Base-by-base conservation (phyloP, 2,329 filamentous ascomycete species). In the Aspergillus quadrilineatus region DNA sequence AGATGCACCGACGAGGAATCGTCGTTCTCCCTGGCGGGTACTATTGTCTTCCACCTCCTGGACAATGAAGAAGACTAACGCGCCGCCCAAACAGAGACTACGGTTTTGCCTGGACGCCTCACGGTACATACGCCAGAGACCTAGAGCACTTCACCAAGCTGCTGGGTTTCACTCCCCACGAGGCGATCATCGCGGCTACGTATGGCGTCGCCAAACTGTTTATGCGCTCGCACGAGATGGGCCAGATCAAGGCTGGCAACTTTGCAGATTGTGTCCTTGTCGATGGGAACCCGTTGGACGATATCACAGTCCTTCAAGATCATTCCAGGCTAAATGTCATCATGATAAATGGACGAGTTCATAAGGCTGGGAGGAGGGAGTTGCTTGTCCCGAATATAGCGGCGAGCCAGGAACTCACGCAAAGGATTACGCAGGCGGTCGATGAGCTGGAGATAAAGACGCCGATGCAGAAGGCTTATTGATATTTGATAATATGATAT, bases 71-170 rank as follows among this genome's bases (percentile, higher is more conserved):
- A 36, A 14, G 8, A 6, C 37, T n/a, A 39, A 39, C 37, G 8
- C 6, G 6, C n/a, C 6, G 37, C 30, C 10, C 30, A n/a, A 39
- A 39, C 14, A 45, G 44, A 29, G 77, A 80, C 58, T 81, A 79
- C 46, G 77, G 77, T 3, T 80, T 80, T 52, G 74, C 77, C 1
- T 80, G 77, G 78, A 76, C 75, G 0, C 78, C 77, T 0, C 77
- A 80, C 43, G 78, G 78, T 6, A 79, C 77, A 0, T 80, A 80
- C 60, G 77, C 78, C 0, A 70, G 73, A 1, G 79, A 81, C 53
- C 69, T 80, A 3, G 75, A 71, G 37, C 78, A 80, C 54, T 80
- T 80, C 47, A 71, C 76, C 12, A 75, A 78, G 9, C 67, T 78
- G 0, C 65, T 80, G 4, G 75, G 67, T 1, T 80, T 79, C 61